These are phyloP conservation scores for Lipomyces lipofer DNA, from an alignment of 805 yeast genomes.

Conservation along the genomic window DNA sequence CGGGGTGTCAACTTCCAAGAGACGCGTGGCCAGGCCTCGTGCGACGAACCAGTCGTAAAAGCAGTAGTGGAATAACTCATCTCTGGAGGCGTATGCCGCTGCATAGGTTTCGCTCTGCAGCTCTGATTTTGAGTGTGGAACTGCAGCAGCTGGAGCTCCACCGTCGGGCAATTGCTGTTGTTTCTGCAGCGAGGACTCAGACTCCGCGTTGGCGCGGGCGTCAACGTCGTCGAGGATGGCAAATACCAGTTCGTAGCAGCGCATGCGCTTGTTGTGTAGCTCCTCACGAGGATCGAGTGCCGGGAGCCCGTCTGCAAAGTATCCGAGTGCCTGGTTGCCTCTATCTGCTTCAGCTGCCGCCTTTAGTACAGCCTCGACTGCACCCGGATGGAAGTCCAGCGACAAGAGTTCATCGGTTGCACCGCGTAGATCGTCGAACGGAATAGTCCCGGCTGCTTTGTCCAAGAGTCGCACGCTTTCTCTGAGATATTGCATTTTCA, in stretches of 20 bases:
- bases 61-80: conserved; percentile 85
- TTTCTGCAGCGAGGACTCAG: conserved; percentile 37
- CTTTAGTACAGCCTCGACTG: conserved; percentile 76
- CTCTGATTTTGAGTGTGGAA: conserved; percentile 35
- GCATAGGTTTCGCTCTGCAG: conserved; percentile 72
- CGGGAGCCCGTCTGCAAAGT: conserved; percentile 52
- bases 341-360: conserved; percentile 70
- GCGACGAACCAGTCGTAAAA: conserved; percentile 88
- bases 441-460: conserved; percentile 74
- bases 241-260: conserved; percentile 73
- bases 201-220: conserved; percentile 51
- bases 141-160: not conserved
- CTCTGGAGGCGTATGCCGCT: conserved; percentile 70
- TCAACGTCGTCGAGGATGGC: conserved; percentile 73
- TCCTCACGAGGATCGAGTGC: conserved; percentile 52
- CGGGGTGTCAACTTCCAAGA: conserved; percentile 79
- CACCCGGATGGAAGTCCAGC: conserved; percentile 78
- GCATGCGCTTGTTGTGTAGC: conserved; percentile 53
- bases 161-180: not conserved
- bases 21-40: conserved; percentile 72
- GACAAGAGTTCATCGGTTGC: conserved; percentile 76
- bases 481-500: conserved; percentile 61
- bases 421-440: conserved; percentile 76
- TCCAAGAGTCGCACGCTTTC: conserved; percentile 76
- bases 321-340: conserved; percentile 59